Percentiles rank a stretch among this genome's conserved stretches.
Evolutionary conservation across 1,284 basidiomycete species (phyloP).

Genomic region (Pyrrhoderma lamaoense): DNA sequence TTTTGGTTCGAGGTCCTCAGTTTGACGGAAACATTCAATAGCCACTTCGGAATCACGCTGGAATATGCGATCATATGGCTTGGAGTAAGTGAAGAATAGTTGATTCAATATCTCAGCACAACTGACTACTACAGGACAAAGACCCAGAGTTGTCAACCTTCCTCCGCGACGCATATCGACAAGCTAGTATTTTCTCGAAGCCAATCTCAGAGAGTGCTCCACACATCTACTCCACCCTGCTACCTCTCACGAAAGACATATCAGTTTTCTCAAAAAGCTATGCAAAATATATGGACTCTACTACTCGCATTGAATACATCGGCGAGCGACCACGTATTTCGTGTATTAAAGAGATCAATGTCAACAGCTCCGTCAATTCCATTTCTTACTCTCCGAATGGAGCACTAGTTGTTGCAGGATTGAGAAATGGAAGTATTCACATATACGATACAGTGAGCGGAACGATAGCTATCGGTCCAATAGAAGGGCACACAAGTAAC

Average conservation of each 20-base stretch:
- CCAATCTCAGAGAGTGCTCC: not conserved
- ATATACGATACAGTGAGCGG: not conserved
- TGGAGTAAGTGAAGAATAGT: no score
- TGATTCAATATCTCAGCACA: not conserved
- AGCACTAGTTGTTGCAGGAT: not conserved
- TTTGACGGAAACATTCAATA: not conserved
- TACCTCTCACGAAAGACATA: conserved; percentile 16
- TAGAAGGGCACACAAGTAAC: not conserved
- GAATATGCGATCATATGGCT: no score
- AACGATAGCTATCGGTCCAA: not conserved
- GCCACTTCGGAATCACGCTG: not conserved
- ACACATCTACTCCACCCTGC: not conserved
- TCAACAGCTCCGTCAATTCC: not conserved
- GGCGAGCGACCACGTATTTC: no score
- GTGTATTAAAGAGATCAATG: not conserved
- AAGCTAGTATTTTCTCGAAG: not conserved
- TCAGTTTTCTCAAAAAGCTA: not conserved
- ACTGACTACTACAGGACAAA: not conserved
- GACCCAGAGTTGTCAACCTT: not conserved
- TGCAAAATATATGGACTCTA: no score
- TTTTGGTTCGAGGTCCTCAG: conserved; percentile 5
- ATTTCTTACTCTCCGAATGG: not conserved
- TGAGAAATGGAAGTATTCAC: not conserved
- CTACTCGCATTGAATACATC: no score
- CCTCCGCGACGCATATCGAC: not conserved